Evolutionary conservation across 129 eudicot genomes (phyloP).

Genomic region (Flaveria robusta): DNA sequence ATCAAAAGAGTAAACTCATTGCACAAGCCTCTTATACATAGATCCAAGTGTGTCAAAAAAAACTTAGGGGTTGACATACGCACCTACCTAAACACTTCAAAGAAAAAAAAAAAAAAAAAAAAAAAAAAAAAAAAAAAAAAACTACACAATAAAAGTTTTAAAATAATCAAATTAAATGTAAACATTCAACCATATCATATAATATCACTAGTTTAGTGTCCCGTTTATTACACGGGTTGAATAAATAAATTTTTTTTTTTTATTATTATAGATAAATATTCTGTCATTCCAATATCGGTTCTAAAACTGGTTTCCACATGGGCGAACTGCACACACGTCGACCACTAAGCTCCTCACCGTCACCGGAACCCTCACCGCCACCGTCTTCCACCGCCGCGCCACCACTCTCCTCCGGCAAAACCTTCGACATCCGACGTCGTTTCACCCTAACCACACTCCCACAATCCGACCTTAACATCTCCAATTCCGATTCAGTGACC

Average conservation of each 20-base stretch:
- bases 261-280: no score
- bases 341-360: not conserved
- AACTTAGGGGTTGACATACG: no score
- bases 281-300: slow-evolving; percentile 45
- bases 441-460: not conserved
- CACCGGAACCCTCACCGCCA: not conserved
- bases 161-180: not conserved
- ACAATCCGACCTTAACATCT: slow-evolving; percentile 23
- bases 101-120: no score
- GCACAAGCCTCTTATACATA: no score
- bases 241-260: no score
- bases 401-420: slow-evolving; percentile 29
- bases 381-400: not conserved
- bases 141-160: not conserved
- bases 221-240: no score
- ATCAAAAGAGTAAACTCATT: no score
- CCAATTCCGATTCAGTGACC: slow-evolving; percentile 43
- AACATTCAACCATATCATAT: not conserved
- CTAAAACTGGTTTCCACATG: slow-evolving; percentile 58
- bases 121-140: no score
- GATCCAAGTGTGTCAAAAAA: no score
- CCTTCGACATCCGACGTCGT: slow-evolving; percentile 38
- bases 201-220: no score
- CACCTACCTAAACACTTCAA: no score
- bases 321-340: not conserved